phyloP scores from a whole-genome alignment of 345 rosid species.

The Eucalyptus rudis region DNA sequence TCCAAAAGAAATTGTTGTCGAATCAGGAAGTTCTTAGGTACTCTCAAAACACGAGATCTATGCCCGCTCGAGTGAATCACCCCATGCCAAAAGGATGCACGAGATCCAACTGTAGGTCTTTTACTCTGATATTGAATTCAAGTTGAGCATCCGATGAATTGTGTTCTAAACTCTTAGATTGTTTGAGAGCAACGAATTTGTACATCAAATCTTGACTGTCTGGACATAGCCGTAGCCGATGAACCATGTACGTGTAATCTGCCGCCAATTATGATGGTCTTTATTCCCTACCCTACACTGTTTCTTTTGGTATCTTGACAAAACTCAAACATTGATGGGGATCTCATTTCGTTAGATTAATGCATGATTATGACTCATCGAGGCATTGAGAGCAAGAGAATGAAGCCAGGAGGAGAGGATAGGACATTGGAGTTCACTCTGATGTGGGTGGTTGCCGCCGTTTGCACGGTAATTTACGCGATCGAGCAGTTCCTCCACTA shows the following conservation, averaged over 20 bases:
- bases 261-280: not conserved
- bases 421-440: not conserved
- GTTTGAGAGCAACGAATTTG: not conserved
- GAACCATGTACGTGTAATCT: not conserved
- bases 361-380: not conserved
- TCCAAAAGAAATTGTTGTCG: not conserved
- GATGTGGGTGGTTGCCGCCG: not conserved
- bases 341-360: not conserved
- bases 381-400: not conserved
- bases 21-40: fast-evolving
- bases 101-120: not conserved
- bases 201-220: not conserved
- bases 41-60: not conserved
- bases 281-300: not conserved
- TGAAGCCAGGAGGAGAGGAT: not conserved
- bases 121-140: not conserved
- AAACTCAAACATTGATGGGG: not conserved
- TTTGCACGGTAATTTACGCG: fast-evolving
- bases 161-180: not conserved
- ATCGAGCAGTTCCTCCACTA: not conserved
- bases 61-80: not conserved
- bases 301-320: not conserved
- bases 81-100: not conserved
- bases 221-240: not conserved
- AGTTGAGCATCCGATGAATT: not conserved